Percentiles rank a stretch among this genome's conserved stretches.
These are phyloP conservation scores for Kuraishia capsulata DNA, from an alignment of 805 yeast genomes.

Conservation along the genomic window DNA sequence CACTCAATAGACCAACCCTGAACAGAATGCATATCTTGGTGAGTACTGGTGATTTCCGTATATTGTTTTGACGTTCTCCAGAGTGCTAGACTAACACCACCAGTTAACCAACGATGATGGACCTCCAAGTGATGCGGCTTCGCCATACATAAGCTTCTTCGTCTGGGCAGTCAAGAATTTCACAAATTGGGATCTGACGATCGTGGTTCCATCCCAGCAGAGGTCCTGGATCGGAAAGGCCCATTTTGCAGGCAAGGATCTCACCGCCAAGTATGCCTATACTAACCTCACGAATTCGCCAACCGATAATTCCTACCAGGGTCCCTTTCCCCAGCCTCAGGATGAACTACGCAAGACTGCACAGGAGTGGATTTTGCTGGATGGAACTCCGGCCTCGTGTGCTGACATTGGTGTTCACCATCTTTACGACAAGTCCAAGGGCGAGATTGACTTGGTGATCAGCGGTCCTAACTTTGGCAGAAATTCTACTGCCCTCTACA, in stretches of 20 bases:
- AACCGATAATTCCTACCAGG: slow-evolving; percentile 47
- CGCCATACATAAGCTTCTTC: slow-evolving; percentile 80
- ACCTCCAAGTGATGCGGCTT: slow-evolving; percentile 68
- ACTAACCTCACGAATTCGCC: slow-evolving; percentile 30
- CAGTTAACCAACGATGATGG: slow-evolving; percentile 89
- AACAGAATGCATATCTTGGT: too few relatives aligned
- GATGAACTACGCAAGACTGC: slow-evolving; percentile 19
- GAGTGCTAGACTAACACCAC: neutral
- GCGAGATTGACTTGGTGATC: slow-evolving; percentile 74
- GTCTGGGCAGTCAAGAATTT: slow-evolving; percentile 54
- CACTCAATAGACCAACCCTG: too few relatives aligned
- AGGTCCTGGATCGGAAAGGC: slow-evolving; percentile 98
- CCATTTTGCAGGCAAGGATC: slow-evolving; percentile 72
- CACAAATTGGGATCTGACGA: slow-evolving; percentile 80
- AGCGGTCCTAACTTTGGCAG: slow-evolving; percentile 97
- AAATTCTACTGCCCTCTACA: slow-evolving; percentile 82
- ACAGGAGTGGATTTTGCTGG: slow-evolving; percentile 80
- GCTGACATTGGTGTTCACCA: slow-evolving; percentile 84
- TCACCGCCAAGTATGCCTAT: slow-evolving; percentile 57
- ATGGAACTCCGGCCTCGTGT: slow-evolving; percentile 96
- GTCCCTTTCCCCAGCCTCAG: slow-evolving; percentile 56
- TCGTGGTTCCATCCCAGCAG: slow-evolving; percentile 78
- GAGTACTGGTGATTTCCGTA: too few relatives aligned
- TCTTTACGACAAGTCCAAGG: slow-evolving; percentile 36
- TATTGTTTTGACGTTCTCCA: too few relatives aligned